phyloP scores from a whole-genome alignment of 2,329 filamentous ascomycete genomes.

The Fusarium miscanthi region DNA sequence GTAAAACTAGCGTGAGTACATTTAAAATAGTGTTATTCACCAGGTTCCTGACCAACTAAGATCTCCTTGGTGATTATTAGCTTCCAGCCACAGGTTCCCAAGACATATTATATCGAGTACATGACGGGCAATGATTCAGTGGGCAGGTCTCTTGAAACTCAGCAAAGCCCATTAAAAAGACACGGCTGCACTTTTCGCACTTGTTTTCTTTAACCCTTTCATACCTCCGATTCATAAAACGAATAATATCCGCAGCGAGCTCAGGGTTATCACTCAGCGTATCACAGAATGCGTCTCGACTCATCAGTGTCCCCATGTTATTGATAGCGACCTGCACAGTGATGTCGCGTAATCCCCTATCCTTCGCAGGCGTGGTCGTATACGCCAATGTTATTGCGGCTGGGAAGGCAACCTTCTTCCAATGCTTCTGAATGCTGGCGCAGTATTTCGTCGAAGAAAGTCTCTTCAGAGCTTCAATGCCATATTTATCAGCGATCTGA shows the following conservation, averaged over 20 bases:
- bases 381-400: fast-evolving
- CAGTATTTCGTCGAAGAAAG: fast-evolving
- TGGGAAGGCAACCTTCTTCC: not conserved
- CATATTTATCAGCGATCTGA: not conserved
- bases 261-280: fast-evolving
- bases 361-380: fast-evolving
- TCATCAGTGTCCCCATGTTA: fast-evolving
- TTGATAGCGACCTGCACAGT: fast-evolving
- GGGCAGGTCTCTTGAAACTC: fast-evolving
- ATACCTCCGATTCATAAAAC: fast-evolving
- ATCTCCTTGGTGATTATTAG: no score
- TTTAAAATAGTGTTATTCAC: no score
- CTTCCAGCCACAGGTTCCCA: no score
- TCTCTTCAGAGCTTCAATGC: fast-evolving
- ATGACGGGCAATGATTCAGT: not conserved
- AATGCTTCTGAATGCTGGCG: fast-evolving
- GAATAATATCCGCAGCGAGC: fast-evolving
- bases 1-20: no score
- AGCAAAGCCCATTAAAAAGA: not conserved
- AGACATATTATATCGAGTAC: no score
- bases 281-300: fast-evolving
- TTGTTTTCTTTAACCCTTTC: fast-evolving
- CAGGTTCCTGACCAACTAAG: no score
- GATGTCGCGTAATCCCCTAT: not conserved
- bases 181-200: fast-evolving